phyloP scores from a whole-genome alignment of 2,329 filamentous ascomycete species.

The Botrytis hyacinthi region DNA sequence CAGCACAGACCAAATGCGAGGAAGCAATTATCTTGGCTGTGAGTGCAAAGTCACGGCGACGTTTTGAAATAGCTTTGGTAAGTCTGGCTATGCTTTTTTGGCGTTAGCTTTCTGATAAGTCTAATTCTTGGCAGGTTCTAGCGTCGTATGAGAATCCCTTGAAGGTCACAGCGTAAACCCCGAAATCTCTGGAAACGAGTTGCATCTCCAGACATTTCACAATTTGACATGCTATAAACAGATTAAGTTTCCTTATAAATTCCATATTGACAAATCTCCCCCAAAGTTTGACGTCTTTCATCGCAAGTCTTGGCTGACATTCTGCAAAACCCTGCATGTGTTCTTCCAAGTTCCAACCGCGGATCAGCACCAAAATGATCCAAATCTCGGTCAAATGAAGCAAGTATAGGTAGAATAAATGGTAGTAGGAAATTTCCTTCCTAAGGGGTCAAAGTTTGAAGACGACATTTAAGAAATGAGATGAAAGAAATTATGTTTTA shows the following conservation, averaged over 20 bases:
- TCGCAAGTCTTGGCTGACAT: slow-evolving; percentile 20
- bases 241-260: background rate
- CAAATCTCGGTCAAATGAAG: background rate
- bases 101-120: slow-evolving; percentile 8
- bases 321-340: slow-evolving; percentile 2
- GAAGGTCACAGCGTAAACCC: slow-evolving; percentile 15
- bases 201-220: background rate
- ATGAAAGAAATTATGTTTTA: background rate
- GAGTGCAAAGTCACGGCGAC: background rate
- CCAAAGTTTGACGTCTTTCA: slow-evolving; percentile 8
- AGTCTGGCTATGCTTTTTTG: slow-evolving; percentile 6
- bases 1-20: slow-evolving; percentile 6
- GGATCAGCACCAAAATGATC: background rate
- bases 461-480: background rate
- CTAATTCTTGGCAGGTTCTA: slow-evolving; percentile 14
- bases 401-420: background rate
- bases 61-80: slow-evolving; percentile 11
- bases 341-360: background rate
- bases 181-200: background rate
- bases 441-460: background rate
- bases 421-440: background rate
- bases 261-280: background rate
- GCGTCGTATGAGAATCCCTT: background rate
- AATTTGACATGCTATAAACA: slow-evolving; percentile 5
- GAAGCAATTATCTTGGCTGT: slow-evolving; percentile 14